Evolutionary conservation across 2,329 filamentous ascomycete species (phyloP).

Genomic region (Epichloe uncinata): DNA sequence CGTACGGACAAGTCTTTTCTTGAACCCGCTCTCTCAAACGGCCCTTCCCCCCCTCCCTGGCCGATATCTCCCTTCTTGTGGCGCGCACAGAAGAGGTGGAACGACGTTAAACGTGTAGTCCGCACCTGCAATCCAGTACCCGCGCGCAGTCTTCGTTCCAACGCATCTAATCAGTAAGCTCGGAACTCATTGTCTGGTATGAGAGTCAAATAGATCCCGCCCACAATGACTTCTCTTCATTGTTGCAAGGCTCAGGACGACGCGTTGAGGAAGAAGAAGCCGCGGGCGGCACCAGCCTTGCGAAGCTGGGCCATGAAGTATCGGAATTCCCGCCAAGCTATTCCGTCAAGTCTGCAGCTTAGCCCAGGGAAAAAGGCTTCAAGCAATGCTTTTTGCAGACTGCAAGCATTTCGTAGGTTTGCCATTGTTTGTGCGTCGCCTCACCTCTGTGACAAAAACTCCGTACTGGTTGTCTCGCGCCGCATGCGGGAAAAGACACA

Average conservation of each 20-base stretch:
- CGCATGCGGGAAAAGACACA: not conserved
- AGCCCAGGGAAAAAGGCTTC: not conserved
- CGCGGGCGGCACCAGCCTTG: too few species aligned
- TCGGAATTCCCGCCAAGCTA: too few species aligned
- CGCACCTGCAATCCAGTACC: not conserved
- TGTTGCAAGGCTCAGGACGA: not conserved
- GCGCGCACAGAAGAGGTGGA: not conserved
- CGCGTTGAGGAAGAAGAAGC: too few species aligned
- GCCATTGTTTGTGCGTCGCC: not conserved
- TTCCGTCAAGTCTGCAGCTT: not conserved
- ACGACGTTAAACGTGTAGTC: not conserved
- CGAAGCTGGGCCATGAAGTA: too few species aligned
- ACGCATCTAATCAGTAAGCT: not conserved
- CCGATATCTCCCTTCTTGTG: not conserved
- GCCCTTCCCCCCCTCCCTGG: not conserved
- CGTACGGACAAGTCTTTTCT: not conserved
- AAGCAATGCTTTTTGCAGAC: not conserved
- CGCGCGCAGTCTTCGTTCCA: not conserved
- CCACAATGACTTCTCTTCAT: too few species aligned
- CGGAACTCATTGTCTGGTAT: not conserved
- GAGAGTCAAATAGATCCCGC: not conserved
- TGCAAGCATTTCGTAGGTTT: not conserved
- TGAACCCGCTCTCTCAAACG: not conserved
- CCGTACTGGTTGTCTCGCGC: not conserved
- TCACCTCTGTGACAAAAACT: not conserved